Base-by-base conservation (phyloP, 352 stramenopile genomes). In the Phytophthora megakarya region DNA sequence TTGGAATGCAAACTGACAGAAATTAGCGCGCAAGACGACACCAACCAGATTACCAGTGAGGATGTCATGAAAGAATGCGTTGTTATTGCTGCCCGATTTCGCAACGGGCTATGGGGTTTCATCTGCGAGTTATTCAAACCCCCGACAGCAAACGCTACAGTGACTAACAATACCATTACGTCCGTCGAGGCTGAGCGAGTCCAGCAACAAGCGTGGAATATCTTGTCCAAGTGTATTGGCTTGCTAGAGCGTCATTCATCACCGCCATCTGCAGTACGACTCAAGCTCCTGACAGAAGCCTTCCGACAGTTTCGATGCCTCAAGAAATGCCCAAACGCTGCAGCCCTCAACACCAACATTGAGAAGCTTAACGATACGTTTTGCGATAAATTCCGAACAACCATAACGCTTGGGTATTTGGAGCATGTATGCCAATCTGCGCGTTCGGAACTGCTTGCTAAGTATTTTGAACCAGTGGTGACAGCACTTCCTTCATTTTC, bases 101-200 rank as follows among this genome's bases (percentile, higher is more conserved):
- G 78, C 15, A 89, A 64, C 26, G 80, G 85, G 0, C 55, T 94
- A 8, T 92, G 85, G 85, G 67, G 73, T 7, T 81, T 92, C 12
- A 84, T 92, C 32, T 92, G 84, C 52, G 83, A 94, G 21, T 48
- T 89, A 7, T 92, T 94, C 61, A 84, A 86, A 61, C 71, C 76
- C 0, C 50, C 76, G n/a, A 57, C 70, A 9, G 47, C 54, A 16
- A 76, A 65, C 30, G 59, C 57, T 1, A 61, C 50, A 16, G 55
- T 45, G 7, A 76, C 50, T 13, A 70, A 48, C 25, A 74, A 55
- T 32, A 30, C 50, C 3, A 78, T 90, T 30, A 88, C 77, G 2
- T 92, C 86, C 0, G 61, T 76, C 9, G 84, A 95, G 40, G 84
- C 84, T 10, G 82, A 93, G 55, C 55, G 68, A 10, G 80, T 92